Evolutionary conservation across 768 basidiomycete genomes (phyloP).

Genomic region (Xerocomus spinulosus): DNA sequence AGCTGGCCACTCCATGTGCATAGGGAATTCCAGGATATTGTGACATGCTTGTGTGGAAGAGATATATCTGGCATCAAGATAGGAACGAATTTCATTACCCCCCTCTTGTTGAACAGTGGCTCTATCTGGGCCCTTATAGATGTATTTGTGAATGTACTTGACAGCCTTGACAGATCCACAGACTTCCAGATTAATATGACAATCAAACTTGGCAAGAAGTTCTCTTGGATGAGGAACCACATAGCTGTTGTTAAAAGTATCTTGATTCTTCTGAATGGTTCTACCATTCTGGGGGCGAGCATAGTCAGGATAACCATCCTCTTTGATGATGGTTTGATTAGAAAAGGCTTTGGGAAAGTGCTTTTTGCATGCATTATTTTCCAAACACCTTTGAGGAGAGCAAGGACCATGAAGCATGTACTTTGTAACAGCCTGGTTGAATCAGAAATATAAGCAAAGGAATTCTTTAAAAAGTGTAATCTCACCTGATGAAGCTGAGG

Average conservation of each 20-base stretch:
- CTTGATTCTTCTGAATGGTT: slow-evolving; percentile 15
- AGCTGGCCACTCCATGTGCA: slow-evolving; percentile 7
- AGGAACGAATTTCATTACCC: slow-evolving; percentile 1
- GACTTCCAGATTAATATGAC: too few relatives aligned
- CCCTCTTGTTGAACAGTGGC: not conserved
- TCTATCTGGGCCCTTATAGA: too few relatives aligned
- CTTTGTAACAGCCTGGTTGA: not conserved
- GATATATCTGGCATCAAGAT: slow-evolving; percentile 7
- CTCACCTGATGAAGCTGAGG: slow-evolving; percentile 4
- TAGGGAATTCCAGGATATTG: slow-evolving; percentile 1
- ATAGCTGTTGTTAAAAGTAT: slow-evolving; percentile 33
- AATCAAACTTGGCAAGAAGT: slow-evolving; percentile 33
- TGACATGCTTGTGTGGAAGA: slow-evolving; percentile 2
- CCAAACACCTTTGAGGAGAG: slow-evolving; percentile 35
- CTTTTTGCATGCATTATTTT: slow-evolving; percentile 40
- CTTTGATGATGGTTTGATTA: slow-evolving; percentile 31
- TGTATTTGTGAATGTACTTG: too few relatives aligned
- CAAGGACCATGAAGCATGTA: slow-evolving; percentile 46
- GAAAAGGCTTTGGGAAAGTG: slow-evolving; percentile 40
- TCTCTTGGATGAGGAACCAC: slow-evolving; percentile 41
- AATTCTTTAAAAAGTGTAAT: too few relatives aligned
- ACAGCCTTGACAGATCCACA: too few relatives aligned
- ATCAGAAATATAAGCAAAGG: too few relatives aligned
- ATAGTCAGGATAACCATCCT: slow-evolving; percentile 41
- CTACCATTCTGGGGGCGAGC: too few relatives aligned